phyloP scores from a whole-genome alignment of 441 rosid genomes.

The Pelargonium citronellum region DNA sequence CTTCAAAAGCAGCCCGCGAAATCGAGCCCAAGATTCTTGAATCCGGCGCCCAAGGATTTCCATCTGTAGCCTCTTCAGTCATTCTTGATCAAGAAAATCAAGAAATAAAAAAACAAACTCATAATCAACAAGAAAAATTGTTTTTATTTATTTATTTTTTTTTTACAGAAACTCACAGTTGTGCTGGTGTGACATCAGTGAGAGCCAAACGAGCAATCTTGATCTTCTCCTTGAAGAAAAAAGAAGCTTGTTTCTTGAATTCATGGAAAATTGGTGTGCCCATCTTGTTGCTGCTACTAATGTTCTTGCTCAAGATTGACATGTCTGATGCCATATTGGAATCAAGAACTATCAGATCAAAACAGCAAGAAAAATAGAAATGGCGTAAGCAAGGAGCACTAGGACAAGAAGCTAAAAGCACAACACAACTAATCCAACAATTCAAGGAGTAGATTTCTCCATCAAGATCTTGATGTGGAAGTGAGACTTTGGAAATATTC shows the following conservation, averaged over 20 bases:
- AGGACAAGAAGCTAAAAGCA: too few relatives aligned
- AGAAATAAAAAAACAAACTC: slow-evolving; percentile 7
- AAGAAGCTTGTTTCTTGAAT: slow-evolving; percentile 78
- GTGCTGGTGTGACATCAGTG: slow-evolving; percentile 63
- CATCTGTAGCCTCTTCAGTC: slow-evolving; percentile 82
- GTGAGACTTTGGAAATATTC: neutral
- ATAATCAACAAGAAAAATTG: neutral
- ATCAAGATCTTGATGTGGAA: neutral
- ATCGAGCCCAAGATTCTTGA: slow-evolving; percentile 55
- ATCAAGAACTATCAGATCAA: neutral
- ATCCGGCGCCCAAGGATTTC: slow-evolving; percentile 59
- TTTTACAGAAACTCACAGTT: neutral
- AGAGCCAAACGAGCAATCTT: slow-evolving; percentile 80
- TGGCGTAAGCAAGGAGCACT: neutral
- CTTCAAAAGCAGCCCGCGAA: slow-evolving; percentile 87
- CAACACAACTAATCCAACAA: neutral
- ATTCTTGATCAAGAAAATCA: slow-evolving; percentile 35
- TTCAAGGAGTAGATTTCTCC: slow-evolving; percentile 1
- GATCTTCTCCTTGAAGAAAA: slow-evolving; percentile 83
- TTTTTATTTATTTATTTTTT: too few relatives aligned
- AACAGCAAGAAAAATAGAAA: neutral
- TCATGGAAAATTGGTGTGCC: slow-evolving; percentile 55
- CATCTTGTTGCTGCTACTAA: neutral
- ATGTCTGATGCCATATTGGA: neutral
- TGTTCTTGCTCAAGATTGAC: neutral